Base-by-base conservation (phyloP, 345 rosid species). In the Moringa oleifera region DNA sequence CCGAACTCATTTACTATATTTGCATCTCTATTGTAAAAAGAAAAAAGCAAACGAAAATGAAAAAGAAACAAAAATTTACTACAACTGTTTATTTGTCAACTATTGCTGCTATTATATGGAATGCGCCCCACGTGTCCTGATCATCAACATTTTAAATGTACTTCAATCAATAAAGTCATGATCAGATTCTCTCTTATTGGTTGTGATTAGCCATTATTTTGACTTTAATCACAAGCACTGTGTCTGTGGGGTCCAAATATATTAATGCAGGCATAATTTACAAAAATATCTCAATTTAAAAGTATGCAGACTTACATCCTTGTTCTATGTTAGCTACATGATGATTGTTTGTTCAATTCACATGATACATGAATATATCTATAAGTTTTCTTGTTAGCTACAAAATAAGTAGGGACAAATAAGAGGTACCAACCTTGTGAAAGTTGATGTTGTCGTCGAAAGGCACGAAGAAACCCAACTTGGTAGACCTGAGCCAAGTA, bases 361-460 rank as follows among this genome's bases (percentile, higher is more conserved):
- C n/a, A n/a, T n/a, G 37, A 11, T 33, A 33, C 37, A 33, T 33
- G 11, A 33, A 33, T 11, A 33, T 33, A 33, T 33, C n/a, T n/a
- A n/a, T n/a, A n/a, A n/a, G n/a, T n/a, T n/a, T n/a, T n/a, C n/a
- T n/a, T 4, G 37, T 33, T 33, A 33, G 37, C 5, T 81, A 53
- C 0, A 47, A 37, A 71, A 45, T 31, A 79, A 80, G 83, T 67
- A 63, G 66, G 2, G 51, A 23, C 8, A 23, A 62, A 55, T 56
- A 6, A 20, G 41, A 25, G 17, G 54, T 57, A 55, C 68, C 55
- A 60, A 94, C 99, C 96, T 94, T 90, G 83, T 94, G 99, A 60
- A 94, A 90, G 80, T 90, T 94, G 87, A 90, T 90, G 68, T 94
- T 94, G 79, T 94, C 97, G 73, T 94, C 99, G 57, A 94, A 94